Conservation (phyloP, 306 rosid genomes). For the Datisca glomerata region DNA sequence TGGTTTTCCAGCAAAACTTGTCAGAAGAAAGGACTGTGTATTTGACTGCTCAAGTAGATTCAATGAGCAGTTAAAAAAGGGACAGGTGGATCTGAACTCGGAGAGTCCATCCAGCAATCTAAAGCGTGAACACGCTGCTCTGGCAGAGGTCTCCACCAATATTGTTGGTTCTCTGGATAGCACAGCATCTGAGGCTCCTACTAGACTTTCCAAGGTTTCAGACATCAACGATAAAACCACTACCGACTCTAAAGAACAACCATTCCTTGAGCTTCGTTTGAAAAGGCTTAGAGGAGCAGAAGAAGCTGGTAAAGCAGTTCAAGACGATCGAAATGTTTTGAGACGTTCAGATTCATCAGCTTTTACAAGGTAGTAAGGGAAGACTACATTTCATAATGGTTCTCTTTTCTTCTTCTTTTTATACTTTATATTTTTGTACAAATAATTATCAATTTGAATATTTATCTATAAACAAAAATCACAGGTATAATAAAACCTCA, state of each 20-base stretch:
- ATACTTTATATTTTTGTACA: not conserved
- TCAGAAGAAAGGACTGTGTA: constrained; percentile 25
- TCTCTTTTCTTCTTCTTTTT: constrained; percentile 8
- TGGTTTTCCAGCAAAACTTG: constrained; percentile 30
- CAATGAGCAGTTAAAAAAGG: constrained; percentile 37
- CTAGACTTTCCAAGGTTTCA: constrained; percentile 24
- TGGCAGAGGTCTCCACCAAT: constrained; percentile 32
- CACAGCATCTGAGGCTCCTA: constrained; percentile 35
- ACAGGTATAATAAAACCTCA: constrained; percentile 56
- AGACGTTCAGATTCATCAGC: constrained; percentile 75
- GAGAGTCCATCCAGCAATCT: constrained; percentile 39
- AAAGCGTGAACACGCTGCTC: constrained; percentile 30
- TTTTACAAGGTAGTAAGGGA: constrained; percentile 54
- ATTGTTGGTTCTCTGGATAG: constrained; percentile 31
- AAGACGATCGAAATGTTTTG: constrained; percentile 56
- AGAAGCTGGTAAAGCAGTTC: constrained; percentile 31
- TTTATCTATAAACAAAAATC: not conserved
- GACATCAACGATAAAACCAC: constrained; percentile 30
- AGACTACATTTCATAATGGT: constrained; percentile 2
- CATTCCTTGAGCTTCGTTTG: constrained; percentile 58
- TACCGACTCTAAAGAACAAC: constrained; percentile 30
- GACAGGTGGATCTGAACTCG: constrained; percentile 27
- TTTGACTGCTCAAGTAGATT: constrained; percentile 35
- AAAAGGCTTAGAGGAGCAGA: constrained; percentile 68
- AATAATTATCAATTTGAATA: not conserved